Evolutionary conservation across 106 monocot species (phyloP), one percentile per base, ranked within the genome.

Genomic region (Dendrobium officinale): DNA sequence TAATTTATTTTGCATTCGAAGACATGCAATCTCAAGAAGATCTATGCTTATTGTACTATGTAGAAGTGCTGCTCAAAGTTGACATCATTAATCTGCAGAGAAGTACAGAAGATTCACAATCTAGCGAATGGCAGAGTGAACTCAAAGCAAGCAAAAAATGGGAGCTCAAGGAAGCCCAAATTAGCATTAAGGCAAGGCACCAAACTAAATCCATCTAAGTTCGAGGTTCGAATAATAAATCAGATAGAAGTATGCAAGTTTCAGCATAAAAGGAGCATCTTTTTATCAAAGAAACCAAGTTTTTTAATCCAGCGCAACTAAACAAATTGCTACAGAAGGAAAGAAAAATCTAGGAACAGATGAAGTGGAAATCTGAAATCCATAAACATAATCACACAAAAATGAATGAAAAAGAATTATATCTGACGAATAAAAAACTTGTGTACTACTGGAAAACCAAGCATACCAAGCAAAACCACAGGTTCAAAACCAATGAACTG

Each of bases 31-130:
- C 55, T 72, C 55, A 58, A 67, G 45, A 83, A 84, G 31, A 61
- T 22, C 20, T 24, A 5, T 1, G 5, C 40, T 75, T 20, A 67
- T 7, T 67, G 37, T 33, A 47, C 33, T 26, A 18, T 55, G 47
- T n/a, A 16, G 24, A 51, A 68, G 59, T 19, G 31, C 61, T 79
- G 59, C 7, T 58, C 6, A 42, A 29, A n/a, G 19, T 29, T 1
- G 42, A 22, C 7, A 42, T 49, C 47, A 9, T 42, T 43, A 79
- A 77, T 22, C 85, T 85, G 80, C 77, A 64, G 8, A 31, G 48
- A 79, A 43, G 37, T 58, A 55, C 9, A 27, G 18, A 78, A 44
- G 17, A 73, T 73, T 80, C 18, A 37, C n/a, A 81, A 70, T 70
- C 29, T 33, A 70, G 70, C 79, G 64, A 42, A 20, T 45, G n/a